Evolutionary conservation across 2,329 filamentous ascomycete genomes (phyloP).

Genomic region (Diaporthe sp.): DNA sequence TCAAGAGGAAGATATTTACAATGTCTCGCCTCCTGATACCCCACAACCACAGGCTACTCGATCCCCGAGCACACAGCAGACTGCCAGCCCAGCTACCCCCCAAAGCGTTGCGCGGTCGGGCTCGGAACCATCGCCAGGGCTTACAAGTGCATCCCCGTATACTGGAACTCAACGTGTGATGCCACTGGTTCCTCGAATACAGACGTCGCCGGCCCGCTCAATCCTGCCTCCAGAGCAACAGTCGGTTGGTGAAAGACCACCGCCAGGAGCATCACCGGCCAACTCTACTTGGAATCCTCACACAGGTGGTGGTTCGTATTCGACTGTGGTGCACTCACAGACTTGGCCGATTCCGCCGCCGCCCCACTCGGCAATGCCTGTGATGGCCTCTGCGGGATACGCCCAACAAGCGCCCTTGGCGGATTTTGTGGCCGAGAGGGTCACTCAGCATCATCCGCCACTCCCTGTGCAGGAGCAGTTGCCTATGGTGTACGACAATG

Average conservation of each 20-base stretch:
- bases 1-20: slow-evolving; percentile 59
- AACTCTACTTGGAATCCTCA: slow-evolving; percentile 42
- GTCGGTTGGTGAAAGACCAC: slow-evolving; percentile 37
- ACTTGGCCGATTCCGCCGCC: slow-evolving; percentile 63
- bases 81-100: slow-evolving; percentile 37
- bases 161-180: slow-evolving; percentile 42
- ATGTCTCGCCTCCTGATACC: slow-evolving; percentile 62
- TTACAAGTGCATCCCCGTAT: slow-evolving; percentile 39
- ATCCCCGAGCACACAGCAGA: slow-evolving; percentile 40
- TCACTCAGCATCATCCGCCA: slow-evolving; percentile 55
- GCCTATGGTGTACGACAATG: slow-evolving; percentile 54
- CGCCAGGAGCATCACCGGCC: slow-evolving; percentile 24
- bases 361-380: slow-evolving; percentile 44
- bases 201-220: slow-evolving; percentile 40
- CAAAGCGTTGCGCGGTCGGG: slow-evolving; percentile 14
- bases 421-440: slow-evolving; percentile 50
- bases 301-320: slow-evolving; percentile 46
- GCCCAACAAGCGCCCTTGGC: slow-evolving; percentile 58
- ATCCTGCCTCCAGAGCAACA: slow-evolving; percentile 44
- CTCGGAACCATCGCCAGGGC: slow-evolving; percentile 29
- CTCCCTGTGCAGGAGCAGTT: slow-evolving; percentile 57
- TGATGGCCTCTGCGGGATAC: slow-evolving; percentile 48
- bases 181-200: slow-evolving; percentile 43
- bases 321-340: slow-evolving; percentile 49
- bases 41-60: slow-evolving; percentile 48